Evolutionary conservation across 1,284 basidiomycete genomes (phyloP), one percentile per base, ranked within the genome.

Genomic region (Chondrostereum purpureum): DNA sequence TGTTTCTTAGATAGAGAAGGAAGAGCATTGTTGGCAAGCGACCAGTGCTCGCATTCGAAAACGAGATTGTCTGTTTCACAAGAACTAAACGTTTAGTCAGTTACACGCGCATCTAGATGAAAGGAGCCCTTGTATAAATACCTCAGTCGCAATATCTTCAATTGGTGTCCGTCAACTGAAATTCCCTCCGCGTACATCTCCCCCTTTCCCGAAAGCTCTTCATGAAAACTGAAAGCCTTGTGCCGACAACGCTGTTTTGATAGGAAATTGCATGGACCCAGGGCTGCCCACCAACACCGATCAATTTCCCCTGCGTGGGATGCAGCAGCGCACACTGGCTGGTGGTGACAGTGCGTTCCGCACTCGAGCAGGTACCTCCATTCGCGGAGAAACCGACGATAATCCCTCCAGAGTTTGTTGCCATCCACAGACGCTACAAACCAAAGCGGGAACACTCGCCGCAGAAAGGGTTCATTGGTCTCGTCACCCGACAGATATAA

Each of bases 221-320:
- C 31, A 16, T 42, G 14, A 40, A 56, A 49, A 40, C 45, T 39
- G 42, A 59, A 59, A 12, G 47, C 50, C 10, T 27, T 43, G 41
- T 58, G 58, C 23, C 50, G 48, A 31, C 53, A 42, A 20, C 47
- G 37, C 19, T 53, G 44, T 17, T 46, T 42, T 21, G 55, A 58
- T 14, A 61, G 43, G 39, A 58, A 53, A 44, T 60, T 50, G 2
- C 47, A 17, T 2, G 42, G 36, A 1, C 58, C 55, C 3, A 61
- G 48, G 0, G 55, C 44, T 4, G 44, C 48, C 51, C 54, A 60
- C 57, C 57, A 61, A 21, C 50, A 50, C 12, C 58, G 50, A 39
- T 61, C 54, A 6, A 56, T 34, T 34, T 60, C 50, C 4, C 58
- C 58, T 5, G 35, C 39, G 39, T 50, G 52, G 3, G 45, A 38